phyloP scores from a whole-genome alignment of 805 yeast genomes.

The Yamadazyma sp. region DNA sequence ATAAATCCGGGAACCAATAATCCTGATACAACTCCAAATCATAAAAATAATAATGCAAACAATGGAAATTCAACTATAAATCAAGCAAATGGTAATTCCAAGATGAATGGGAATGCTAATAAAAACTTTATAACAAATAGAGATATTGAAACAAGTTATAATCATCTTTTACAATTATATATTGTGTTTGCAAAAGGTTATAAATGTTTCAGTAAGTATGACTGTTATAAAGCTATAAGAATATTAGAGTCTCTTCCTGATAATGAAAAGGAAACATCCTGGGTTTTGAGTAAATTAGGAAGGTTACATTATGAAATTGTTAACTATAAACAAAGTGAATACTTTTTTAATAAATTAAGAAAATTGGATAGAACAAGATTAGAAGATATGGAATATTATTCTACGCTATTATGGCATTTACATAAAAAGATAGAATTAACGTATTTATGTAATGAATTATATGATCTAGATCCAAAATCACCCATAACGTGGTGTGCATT shows the following conservation, averaged over 20 bases:
- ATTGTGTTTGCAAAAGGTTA: slow-evolving; percentile 57
- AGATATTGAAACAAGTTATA: slow-evolving; percentile 33
- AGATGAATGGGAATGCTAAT: too few relatives aligned
- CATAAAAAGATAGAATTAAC: slow-evolving; percentile 77
- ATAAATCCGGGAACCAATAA: slow-evolving; percentile 37
- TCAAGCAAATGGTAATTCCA: too few relatives aligned
- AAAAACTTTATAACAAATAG: slow-evolving; percentile 11
- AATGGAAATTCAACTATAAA: slow-evolving; percentile 11
- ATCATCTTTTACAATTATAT: slow-evolving; percentile 46
- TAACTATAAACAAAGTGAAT: slow-evolving; percentile 73
- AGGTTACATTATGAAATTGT: slow-evolving; percentile 83
- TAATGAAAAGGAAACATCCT: slow-evolving; percentile 66
- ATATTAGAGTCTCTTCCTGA: slow-evolving; percentile 62
- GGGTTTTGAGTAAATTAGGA: slow-evolving; percentile 81
- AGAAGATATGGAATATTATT: slow-evolving; percentile 86
- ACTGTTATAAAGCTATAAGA: slow-evolving; percentile 77
- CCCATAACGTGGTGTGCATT: slow-evolving; percentile 90
- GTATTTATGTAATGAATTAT: slow-evolving; percentile 77
- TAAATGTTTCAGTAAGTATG: slow-evolving; percentile 60
- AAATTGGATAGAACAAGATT: slow-evolving; percentile 71
- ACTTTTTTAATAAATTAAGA: slow-evolving; percentile 60
- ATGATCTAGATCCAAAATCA: slow-evolving; percentile 58
- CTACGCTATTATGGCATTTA: slow-evolving; percentile 91
- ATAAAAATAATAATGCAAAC: slow-evolving; percentile 23
- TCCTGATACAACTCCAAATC: slow-evolving; percentile 2